phyloP scores from a whole-genome alignment of 176 grass and related monocot species.

The Miscanthus lutarioriparius region DNA sequence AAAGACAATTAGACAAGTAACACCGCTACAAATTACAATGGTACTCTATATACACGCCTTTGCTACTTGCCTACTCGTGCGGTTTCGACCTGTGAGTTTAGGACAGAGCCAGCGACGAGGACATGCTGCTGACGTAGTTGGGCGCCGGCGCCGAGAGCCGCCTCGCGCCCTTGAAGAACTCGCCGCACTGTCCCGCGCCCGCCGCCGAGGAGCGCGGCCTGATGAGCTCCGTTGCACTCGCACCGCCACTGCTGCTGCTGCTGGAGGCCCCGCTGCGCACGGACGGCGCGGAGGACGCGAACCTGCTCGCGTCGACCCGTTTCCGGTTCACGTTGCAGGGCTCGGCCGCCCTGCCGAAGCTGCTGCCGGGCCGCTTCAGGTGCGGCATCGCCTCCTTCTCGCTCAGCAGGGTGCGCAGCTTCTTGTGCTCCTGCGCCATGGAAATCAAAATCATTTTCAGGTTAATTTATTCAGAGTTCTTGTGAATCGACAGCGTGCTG shows the following conservation, averaged over 20 bases:
- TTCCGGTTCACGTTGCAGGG: slow-evolving; percentile 45
- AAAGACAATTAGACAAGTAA: too few relatives aligned
- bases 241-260: background rate
- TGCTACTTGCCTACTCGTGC: background rate
- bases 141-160: slow-evolving; percentile 21
- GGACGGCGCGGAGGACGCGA: slow-evolving; percentile 24
- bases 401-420: slow-evolving; percentile 51
- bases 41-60: background rate
- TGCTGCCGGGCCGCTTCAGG: slow-evolving; percentile 46
- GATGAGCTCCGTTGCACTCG: background rate
- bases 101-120: slow-evolving; percentile 39
- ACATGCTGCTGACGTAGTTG: slow-evolving; percentile 10
- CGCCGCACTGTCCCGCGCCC: slow-evolving; percentile 9
- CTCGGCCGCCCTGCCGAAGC: slow-evolving; percentile 41
- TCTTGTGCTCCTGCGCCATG: slow-evolving; percentile 63
- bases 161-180: slow-evolving; percentile 21
- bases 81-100: background rate
- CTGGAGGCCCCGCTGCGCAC: slow-evolving; percentile 38
- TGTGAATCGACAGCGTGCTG: background rate
- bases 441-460: background rate
- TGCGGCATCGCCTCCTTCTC: slow-evolving; percentile 69
- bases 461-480: background rate
- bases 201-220: slow-evolving; percentile 44
- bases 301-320: slow-evolving; percentile 40
- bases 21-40: background rate